Percentiles rank a stretch among this genome's conserved stretches.
Conservation (phyloP, 1,284 basidiomycete genomes). For the Spongiforma sp. region DNA sequence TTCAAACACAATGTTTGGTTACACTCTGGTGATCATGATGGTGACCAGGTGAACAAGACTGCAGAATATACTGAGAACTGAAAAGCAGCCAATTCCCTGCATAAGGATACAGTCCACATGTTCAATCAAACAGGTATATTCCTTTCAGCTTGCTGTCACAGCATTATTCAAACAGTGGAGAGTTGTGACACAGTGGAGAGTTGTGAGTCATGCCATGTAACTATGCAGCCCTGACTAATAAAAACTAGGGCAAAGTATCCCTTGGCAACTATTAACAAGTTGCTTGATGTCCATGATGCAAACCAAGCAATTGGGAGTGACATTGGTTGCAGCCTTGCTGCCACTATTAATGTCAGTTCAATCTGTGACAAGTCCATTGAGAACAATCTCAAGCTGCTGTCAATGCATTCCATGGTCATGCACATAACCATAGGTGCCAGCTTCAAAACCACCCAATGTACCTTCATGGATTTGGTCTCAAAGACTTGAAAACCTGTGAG, state of each 20-base stretch:
- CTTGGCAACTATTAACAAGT: no score
- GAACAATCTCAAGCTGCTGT: neutral
- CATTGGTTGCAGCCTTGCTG: neutral
- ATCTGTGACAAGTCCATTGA: neutral
- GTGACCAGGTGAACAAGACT: neutral
- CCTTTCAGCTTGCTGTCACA: no score
- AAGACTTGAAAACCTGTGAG: neutral
- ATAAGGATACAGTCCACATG: no score
- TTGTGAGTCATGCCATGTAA: no score
- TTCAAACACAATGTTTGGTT: neutral
- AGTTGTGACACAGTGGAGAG: no score
- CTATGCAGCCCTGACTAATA: no score
- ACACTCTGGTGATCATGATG: neutral
- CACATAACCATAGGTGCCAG: neutral
- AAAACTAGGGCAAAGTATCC: no score
- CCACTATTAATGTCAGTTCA: neutral
- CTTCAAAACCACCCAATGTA: neutral
- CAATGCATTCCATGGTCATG: neutral
- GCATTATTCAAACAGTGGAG: no score
- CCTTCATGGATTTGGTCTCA: neutral
- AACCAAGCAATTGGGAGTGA: neutral
- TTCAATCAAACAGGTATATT: no score
- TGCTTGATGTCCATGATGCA: neutral
- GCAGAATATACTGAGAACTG: neutral
- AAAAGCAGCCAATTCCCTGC: no score